Evolutionary conservation across 805 yeast genomes (phyloP), one percentile per base, ranked within the genome.

Genomic region (Zygosaccharomyces lentus): DNA sequence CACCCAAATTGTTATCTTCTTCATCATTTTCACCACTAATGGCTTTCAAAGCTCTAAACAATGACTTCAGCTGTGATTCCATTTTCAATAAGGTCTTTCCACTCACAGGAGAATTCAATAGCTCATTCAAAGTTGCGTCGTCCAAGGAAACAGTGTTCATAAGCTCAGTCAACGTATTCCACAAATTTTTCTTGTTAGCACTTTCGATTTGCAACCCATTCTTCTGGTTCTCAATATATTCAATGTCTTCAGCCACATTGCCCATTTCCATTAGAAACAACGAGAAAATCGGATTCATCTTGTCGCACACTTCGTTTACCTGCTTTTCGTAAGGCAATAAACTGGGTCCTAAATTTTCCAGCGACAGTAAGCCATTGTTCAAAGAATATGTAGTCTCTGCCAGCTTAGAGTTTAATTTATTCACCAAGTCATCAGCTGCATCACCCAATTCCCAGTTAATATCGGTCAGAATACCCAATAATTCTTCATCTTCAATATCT

Each of bases 131-230:
- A 13, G 81, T 81, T 1, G 67, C 66, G 13, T 77, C 77, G 51
- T 81, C 81, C 23, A 88, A 71, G 46, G 82, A 77, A 7, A 86
- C 84, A n/a, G 87, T 83, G 40, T 76, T 75, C 50, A 89, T 66
- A 37, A 89, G 72, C n/a, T 75, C 78, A 32, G 77, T 77, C 45
- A 89, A 72, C 49, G 87, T 89, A 38, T 75, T 78, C 73, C 81
- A 83, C 19, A 89, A 69, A n/a, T 74, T 62, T 56, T 86, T 87
- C 63, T 85, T 86, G 66, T 90, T 90, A 36, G 87, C 81, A 4
- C 91, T 79, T 54, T 82, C 82, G 6, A 90, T 83, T 65, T 90
- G 96, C 13, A 88, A 65, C 40, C 96, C 96, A 55, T 84, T 80
- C 2, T 90, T 81, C 59, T 83, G 85, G 29, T 73, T 71, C 58